phyloP scores from a whole-genome alignment of 225 moss, liverwort and hornwort species.

The Rhytidiadelphus loreus region DNA sequence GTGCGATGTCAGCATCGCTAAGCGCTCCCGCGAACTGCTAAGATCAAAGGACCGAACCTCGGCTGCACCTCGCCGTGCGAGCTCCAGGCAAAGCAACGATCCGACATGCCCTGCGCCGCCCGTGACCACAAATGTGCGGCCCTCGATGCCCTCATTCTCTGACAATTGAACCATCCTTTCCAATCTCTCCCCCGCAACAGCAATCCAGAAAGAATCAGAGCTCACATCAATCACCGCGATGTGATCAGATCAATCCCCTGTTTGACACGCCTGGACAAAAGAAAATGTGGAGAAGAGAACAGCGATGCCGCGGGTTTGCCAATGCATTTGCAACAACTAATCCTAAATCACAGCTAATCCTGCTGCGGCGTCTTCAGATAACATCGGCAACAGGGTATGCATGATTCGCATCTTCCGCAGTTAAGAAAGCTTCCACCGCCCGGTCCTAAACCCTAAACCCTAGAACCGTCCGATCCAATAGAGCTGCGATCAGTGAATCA shows the following conservation, averaged over 20 bases:
- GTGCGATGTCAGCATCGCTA: constrained; percentile 36
- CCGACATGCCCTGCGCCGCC: constrained; percentile 76
- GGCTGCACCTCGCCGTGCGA: constrained; percentile 65
- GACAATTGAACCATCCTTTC: constrained; percentile 58
- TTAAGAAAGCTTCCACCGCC: neutral
- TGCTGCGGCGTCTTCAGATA: neutral
- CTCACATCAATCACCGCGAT: neutral
- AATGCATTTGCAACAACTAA: neutral
- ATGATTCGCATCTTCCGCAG: neutral
- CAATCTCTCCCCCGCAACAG: neutral
- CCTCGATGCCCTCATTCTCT: constrained; percentile 84
- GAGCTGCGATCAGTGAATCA: neutral
- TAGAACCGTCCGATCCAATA: no score
- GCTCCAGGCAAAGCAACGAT: constrained; percentile 64
- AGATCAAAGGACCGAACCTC: constrained; percentile 66
- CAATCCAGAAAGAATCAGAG: neutral
- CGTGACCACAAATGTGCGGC: constrained; percentile 61
- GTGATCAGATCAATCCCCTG: neutral
- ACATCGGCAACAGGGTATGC: neutral
- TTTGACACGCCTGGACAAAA: neutral
- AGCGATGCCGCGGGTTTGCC: neutral
- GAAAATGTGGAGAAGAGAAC: neutral
- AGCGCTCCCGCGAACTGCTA: constrained; percentile 11
- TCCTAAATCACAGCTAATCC: neutral
- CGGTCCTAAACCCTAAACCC: neutral